A percentile compares a stretch with the other conserved stretches of the same genome.
phyloP scores from a whole-genome alignment of 2,329 filamentous ascomycete genomes.

The Botryotinia convoluta region DNA sequence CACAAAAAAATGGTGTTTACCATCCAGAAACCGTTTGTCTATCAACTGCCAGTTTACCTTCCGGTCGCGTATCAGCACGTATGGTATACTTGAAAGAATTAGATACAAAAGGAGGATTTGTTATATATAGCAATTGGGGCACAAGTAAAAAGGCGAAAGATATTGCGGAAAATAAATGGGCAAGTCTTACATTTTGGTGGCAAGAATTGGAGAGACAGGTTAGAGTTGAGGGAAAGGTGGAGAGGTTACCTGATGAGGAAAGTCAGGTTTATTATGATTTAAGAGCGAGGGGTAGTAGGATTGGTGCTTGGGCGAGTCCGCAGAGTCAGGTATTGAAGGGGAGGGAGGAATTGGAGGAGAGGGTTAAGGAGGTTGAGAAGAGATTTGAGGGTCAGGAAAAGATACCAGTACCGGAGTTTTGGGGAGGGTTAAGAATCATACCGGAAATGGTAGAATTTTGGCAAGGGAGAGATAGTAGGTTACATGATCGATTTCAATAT shows the following conservation, averaged over 20 bases:
- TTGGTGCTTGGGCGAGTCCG: constrained; percentile 91
- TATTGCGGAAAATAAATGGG: constrained; percentile 70
- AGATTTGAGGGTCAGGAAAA: constrained; percentile 71
- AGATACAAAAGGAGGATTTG: constrained; percentile 69
- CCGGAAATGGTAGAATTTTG: constrained; percentile 93
- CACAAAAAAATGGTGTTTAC: constrained; percentile 55
- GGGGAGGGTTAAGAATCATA: constrained; percentile 85
- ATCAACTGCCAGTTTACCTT: constrained; percentile 79
- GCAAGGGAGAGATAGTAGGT: constrained; percentile 82
- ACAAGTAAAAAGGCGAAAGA: constrained; percentile 70
- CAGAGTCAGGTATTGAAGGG: constrained; percentile 78
- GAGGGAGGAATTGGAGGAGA: constrained; percentile 68
- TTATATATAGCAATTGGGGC: constrained; percentile 91
- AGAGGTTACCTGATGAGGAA: constrained; percentile 66
- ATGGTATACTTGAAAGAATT: constrained; percentile 96
- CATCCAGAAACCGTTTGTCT: constrained; percentile 89
- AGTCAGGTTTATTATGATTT: constrained; percentile 68
- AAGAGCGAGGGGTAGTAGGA: constrained; percentile 71
- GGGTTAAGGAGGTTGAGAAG: constrained; percentile 74
- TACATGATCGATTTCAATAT: constrained; percentile 94
- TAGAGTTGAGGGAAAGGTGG: constrained; percentile 75
- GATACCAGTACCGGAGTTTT: constrained; percentile 90
- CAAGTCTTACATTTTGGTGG: constrained; percentile 90
- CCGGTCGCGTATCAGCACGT: constrained; percentile 78
- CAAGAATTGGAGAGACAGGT: constrained; percentile 82